Evolutionary conservation across 2,329 filamentous ascomycete species (phyloP), one percentile per base, ranked within the genome.

Genomic region (Nemania serpens): DNA sequence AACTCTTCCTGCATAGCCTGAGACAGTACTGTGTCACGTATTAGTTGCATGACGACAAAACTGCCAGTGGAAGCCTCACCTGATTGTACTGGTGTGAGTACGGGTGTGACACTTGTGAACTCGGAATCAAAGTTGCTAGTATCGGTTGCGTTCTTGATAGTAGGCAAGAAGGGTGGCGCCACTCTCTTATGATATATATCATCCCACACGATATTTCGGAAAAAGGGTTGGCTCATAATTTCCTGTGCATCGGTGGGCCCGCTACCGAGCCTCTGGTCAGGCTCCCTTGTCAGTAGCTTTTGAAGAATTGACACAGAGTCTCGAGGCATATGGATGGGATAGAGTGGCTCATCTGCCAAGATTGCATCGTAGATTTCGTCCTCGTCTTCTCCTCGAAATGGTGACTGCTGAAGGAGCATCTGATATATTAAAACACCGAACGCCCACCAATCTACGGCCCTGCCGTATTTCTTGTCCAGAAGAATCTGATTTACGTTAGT

Each of bases 1-100:
- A 99, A 99, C 76, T 99, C 93, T 81, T 99, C 95, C 80, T 99
- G 95, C 93, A 98, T 98, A 45, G 93, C 92, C 82, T 98, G 95
- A 29, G 94, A 96, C 66, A 99, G 84, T 46, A 99, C 95, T 97
- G 68, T 45, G 36, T n/a, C 11, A 42, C 11, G 17, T 1, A 46
- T 72, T 62, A 79, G 73, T 49, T 33, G n/a, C 25, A 65, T 5
- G 6, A 17, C 29, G 1, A 64, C 47, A 41, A 22, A 25, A 13
- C 22, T n/a, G 22, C 4, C 12, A 33, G 17, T 20, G 42, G 54
- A 60, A 82, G n/a, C 15, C 90, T 81, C 90, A 96, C 93, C 93
- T 78, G 92, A 96, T 79, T 98, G 93, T 57, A 99, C 95, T 53
- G 95, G 95, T 33, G 95, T 99, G 68, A 99, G 84, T 59, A 99